phyloP scores from a whole-genome alignment of 352 stramenopile genomes.

The Pythium rhizo-oryzae region DNA sequence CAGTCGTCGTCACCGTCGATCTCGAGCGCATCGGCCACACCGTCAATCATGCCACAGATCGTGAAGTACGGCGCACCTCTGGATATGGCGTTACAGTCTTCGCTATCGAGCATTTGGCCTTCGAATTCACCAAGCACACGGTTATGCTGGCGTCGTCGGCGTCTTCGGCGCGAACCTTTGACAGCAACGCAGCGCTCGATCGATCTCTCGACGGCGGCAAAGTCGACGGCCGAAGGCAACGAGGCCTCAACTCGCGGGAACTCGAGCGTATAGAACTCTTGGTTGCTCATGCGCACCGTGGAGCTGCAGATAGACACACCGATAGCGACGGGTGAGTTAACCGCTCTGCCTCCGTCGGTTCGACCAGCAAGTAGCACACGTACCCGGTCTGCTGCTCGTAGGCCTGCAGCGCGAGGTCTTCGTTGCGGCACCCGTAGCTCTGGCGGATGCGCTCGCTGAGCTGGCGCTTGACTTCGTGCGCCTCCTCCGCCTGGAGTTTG shows the following conservation, averaged over 20 bases:
- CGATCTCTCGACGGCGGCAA: slow-evolving; percentile 26
- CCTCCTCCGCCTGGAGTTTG: slow-evolving; percentile 44
- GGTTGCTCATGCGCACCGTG: slow-evolving; percentile 63
- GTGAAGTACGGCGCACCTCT: slow-evolving; percentile 44
- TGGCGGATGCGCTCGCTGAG: slow-evolving; percentile 64
- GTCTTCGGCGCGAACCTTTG: not conserved
- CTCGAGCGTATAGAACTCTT: slow-evolving; percentile 67
- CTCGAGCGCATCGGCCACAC: slow-evolving; percentile 55
- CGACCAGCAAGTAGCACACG: not conserved
- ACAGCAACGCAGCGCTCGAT: not conserved
- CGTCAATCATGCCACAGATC: slow-evolving; percentile 85
- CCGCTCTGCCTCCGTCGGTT: no score
- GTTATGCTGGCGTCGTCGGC: not conserved
- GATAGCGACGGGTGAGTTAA: not conserved
- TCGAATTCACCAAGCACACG: not conserved
- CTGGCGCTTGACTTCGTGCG: slow-evolving; percentile 39
- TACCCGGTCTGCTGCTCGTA: slow-evolving; percentile 68
- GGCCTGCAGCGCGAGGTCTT: slow-evolving; percentile 57
- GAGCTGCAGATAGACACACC: slow-evolving; percentile 15
- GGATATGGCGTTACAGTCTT: not conserved
- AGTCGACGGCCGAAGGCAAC: not conserved
- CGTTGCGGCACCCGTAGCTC: slow-evolving; percentile 71
- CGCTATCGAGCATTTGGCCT: not conserved
- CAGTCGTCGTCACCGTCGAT: slow-evolving; percentile 66
- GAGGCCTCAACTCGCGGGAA: slow-evolving; percentile 40